These are phyloP conservation scores for Venturia pyrina DNA, from an alignment of 2,329 filamentous ascomycete genomes.

Conservation along the genomic window DNA sequence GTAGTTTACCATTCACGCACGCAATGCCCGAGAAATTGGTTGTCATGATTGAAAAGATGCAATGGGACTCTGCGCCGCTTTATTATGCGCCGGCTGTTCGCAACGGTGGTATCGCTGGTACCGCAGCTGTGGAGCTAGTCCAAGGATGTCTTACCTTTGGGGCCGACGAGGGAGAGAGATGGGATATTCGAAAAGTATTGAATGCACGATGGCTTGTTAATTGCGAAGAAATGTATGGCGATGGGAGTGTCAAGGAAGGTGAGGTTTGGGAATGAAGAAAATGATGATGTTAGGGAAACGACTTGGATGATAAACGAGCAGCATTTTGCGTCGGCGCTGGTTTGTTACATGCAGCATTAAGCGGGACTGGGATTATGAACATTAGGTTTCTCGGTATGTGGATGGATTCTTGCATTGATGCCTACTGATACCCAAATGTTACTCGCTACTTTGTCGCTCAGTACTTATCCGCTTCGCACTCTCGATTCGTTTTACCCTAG, in stretches of 20 bases:
- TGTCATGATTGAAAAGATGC: constrained; percentile 48
- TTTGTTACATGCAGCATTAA: background rate
- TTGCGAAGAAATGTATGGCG: constrained; percentile 7
- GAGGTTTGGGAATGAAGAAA: constrained; percentile 5
- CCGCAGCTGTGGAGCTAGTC: constrained; percentile 38
- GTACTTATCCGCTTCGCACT: background rate
- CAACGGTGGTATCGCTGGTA: constrained; percentile 24
- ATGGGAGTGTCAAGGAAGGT: constrained; percentile 8
- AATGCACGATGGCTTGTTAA: background rate
- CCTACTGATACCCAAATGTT: background rate
- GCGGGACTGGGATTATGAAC: background rate
- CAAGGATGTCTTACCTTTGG: constrained; percentile 51
- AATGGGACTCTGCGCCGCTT: constrained; percentile 46
- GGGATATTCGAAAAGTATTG: constrained; percentile 5
- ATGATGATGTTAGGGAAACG: background rate
- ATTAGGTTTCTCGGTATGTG: background rate
- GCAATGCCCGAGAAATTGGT: constrained; percentile 48
- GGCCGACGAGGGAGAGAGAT: constrained; percentile 35
- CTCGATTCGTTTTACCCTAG: background rate
- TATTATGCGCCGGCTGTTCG: constrained; percentile 30
- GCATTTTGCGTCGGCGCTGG: background rate
- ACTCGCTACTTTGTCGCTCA: background rate
- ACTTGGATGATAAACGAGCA: background rate
- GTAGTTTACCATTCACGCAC: constrained; percentile 53
- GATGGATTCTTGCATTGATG: background rate